Evolutionary conservation across 2,329 filamentous ascomycete species (phyloP).

Genomic region (Botryotinia calthae): DNA sequence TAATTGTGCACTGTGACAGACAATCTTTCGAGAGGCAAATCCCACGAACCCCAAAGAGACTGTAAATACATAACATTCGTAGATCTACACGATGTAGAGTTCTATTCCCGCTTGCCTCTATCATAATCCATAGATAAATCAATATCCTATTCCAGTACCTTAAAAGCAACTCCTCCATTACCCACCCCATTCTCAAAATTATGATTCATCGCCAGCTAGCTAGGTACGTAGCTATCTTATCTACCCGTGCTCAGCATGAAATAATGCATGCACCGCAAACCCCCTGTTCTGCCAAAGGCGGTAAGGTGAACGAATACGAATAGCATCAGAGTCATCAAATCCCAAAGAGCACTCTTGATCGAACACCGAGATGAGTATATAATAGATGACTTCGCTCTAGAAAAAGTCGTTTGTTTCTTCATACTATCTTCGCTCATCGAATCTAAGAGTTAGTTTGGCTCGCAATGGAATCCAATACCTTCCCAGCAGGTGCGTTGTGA

Average conservation of each 20-base stretch:
- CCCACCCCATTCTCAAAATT: background rate
- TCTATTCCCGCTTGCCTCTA: rapidly evolving
- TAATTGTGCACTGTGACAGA: background rate
- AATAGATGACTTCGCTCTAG: background rate
- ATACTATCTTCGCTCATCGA: background rate
- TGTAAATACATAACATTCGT: background rate
- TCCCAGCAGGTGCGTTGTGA: conserved; percentile 13
- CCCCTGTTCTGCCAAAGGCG: background rate
- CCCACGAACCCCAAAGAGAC: background rate
- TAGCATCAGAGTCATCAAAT: background rate
- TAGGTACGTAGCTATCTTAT: background rate
- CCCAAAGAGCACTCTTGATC: background rate
- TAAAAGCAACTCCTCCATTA: background rate
- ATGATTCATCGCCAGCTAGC: background rate
- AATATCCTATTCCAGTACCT: background rate
- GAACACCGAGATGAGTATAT: background rate
- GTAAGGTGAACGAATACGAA: background rate
- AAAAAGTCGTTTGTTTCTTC: background rate
- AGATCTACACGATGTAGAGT: background rate
- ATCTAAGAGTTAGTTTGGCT: background rate
- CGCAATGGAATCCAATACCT: conserved; percentile 2
- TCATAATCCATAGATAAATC: background rate
- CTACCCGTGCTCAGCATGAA: no score
- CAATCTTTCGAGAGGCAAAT: background rate
- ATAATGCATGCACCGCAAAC: background rate